phyloP scores from a whole-genome alignment of 202 grass and related monocot genomes.

The Schoenoplectus triqueter region DNA sequence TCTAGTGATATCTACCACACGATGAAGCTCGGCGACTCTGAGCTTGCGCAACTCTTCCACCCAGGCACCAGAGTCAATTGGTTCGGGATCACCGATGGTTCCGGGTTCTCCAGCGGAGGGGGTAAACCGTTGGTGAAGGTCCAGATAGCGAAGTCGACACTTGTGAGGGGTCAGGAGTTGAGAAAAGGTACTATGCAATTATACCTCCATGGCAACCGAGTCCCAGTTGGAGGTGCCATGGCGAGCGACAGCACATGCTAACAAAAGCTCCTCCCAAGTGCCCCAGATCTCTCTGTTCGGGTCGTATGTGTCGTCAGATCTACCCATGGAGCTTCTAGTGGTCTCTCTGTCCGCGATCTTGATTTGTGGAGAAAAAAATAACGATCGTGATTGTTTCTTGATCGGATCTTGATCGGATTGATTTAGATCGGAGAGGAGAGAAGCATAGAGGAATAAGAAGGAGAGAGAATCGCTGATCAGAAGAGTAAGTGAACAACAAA shows the following conservation, averaged over 20 bases:
- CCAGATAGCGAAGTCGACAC: conserved; percentile 56
- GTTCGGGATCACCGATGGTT: conserved; percentile 28
- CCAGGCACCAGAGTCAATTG: conserved; percentile 44
- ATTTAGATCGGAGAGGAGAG: too few relatives aligned
- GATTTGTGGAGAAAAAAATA: too few relatives aligned
- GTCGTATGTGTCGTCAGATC: conserved; percentile 61
- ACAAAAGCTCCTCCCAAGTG: conserved; percentile 82
- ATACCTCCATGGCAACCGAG: conserved; percentile 67
- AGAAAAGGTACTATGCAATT: conserved; percentile 44
- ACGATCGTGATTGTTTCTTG: too few relatives aligned
- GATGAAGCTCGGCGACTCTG: conserved; percentile 79
- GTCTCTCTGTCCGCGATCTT: too few relatives aligned
- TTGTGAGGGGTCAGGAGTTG: conserved; percentile 44
- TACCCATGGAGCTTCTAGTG: conserved; percentile 28
- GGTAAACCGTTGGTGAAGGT: conserved; percentile 64
- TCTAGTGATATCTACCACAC: conserved; percentile 81
- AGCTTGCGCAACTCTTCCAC: conserved; percentile 76
- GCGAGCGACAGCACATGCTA: conserved; percentile 60
- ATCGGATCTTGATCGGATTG: too few relatives aligned
- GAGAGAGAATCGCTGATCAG: too few relatives aligned
- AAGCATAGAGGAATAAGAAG: too few relatives aligned
- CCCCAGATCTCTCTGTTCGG: conserved; percentile 73
- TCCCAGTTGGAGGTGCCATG: conserved; percentile 79
- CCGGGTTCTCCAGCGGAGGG: neutral
- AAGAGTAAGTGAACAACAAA: too few relatives aligned